Evolutionary conservation across 2,329 filamentous ascomycete species (phyloP), one percentile per base, ranked within the genome.

Genomic region (Diaporthe ilicicola): DNA sequence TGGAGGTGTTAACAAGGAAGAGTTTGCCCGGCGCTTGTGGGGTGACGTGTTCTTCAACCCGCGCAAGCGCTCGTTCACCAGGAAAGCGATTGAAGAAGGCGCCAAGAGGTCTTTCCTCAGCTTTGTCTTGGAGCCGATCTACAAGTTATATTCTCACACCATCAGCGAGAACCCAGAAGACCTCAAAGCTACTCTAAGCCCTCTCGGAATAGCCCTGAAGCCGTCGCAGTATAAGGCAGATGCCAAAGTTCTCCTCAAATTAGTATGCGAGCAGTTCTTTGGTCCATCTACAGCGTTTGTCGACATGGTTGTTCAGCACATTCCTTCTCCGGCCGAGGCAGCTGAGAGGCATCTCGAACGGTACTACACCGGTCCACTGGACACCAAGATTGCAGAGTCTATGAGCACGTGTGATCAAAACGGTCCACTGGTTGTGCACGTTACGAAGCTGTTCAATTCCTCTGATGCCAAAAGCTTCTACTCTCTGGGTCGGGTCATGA

Each of bases 41-140:
- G 96, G 96, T 27, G 95, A 99, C 79, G 92, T 99, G 70, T 99
- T 96, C 83, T 99, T 93, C 86, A 98, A 98, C 78, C 94, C 95
- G 0, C 87, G 86, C 76, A 97, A 94, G 82, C 91, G 95, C 73
- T 95, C 93, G 70, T 99, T 99, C 77, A 97, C 94, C 66, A 89
- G 96, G 73, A 98, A 97, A 79, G 89, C 91, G 0, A 83, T 93
- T 27, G 95, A 98, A 77, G 91, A 95, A 74, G 86, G 89, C 15
- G 91, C 95, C 6, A 93, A 92, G 80, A 88, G 96, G 70, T 93
- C 94, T 0, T 99, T 99, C 79, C 93, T 98, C 70, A 92, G 97
- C 81, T 99, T 98, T 80, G 89, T 99, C 34, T 86, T 99, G 59
- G 96, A 99, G 79, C 96, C 96, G 22, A 94, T 99, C 75, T 99